Evolutionary conservation across 1,284 basidiomycete species (phyloP), one percentile per base, ranked within the genome.

Genomic region (Puccinia triticina): DNA sequence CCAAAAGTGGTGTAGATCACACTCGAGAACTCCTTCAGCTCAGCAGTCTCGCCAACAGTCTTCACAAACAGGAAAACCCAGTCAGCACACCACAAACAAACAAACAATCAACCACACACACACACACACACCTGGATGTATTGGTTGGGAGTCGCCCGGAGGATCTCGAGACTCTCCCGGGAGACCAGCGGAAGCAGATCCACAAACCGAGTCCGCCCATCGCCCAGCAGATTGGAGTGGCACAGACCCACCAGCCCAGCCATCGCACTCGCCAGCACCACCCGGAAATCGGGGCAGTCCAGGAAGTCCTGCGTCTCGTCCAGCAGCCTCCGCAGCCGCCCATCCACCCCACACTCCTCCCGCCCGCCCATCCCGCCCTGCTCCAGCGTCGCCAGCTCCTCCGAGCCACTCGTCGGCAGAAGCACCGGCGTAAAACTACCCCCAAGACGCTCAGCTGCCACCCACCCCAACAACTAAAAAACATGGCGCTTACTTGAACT

Each of bases 301-400:
- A 95, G 87, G 67, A 92, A 89, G 7, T 87, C 87, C 61, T 90
- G 90, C 0, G 93, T 93, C 86, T 95, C 92, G 34, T 89, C 88
- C 18, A 95, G 88, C 21, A 96, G 90, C 0, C 88, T 85, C 1
- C 89, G 88, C 86, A 96, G 93, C 10, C 88, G 88, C 0, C 90
- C 87, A 77, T 84, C 82, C 85, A 87, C 83, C 83, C 84, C n/a
- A 81, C 82, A 83, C 74, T 84, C 21, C 8, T 77, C 37, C 40
- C 40, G 12, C 12, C 83, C 64, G 2, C 84, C 77, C 18, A 87
- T 85, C 18, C 87, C 87, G n/a, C 67, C 78, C 16, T n/a, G 90
- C 0, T 89, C 88, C 29, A 94, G 89, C 29, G 92, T 91, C 85
- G 92, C 91, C 37, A 91, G 89, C 23, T 91, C 90, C 11, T 90